Conservation (phyloP, 192 early-diverging fungal species). For the Umbelopsis sp. region DNA sequence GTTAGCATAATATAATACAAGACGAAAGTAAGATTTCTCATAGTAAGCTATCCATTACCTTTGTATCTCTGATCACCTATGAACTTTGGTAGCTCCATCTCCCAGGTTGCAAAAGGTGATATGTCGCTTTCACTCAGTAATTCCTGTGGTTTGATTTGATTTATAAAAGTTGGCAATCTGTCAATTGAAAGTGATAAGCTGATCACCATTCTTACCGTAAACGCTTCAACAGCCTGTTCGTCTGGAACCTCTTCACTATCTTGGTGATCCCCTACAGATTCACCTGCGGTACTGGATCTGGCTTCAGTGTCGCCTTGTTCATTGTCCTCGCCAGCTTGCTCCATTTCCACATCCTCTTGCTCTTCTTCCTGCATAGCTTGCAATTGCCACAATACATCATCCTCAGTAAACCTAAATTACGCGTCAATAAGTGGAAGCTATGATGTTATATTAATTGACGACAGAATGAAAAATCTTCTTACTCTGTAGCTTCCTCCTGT, state of each 20-base stretch:
- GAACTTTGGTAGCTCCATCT: slow-evolving; percentile 68
- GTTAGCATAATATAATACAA: too few species aligned
- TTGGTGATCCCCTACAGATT: slow-evolving; percentile 15
- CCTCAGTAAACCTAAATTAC: slow-evolving; percentile 56
- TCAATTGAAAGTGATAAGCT: neutral
- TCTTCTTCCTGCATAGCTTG: slow-evolving; percentile 46
- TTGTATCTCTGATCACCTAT: slow-evolving; percentile 62
- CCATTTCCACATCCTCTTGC: slow-evolving; percentile 27
- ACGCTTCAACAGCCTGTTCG: slow-evolving; percentile 41
- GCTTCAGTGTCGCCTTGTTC: slow-evolving; percentile 25
- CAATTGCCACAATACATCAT: slow-evolving; percentile 64
- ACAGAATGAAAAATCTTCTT: neutral
- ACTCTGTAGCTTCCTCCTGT: slow-evolving; percentile 18
- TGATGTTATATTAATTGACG: too few species aligned
- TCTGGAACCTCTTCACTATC: slow-evolving; percentile 25
- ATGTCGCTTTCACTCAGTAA: slow-evolving; percentile 70
- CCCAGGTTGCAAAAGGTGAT: slow-evolving; percentile 77
- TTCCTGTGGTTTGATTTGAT: slow-evolving; percentile 22
- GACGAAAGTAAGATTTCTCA: slow-evolving; percentile 21
- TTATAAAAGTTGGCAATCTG: neutral
- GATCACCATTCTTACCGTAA: slow-evolving; percentile 32
- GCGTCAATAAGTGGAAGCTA: neutral
- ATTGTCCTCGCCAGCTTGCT: slow-evolving; percentile 26
- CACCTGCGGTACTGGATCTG: slow-evolving; percentile 22
- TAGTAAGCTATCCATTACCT: slow-evolving; percentile 32